A percentile compares a stretch with the other conserved stretches of the same genome.
Conservation (phyloP, 116 monocot species). For the Papilionanthe hybrid region DNA sequence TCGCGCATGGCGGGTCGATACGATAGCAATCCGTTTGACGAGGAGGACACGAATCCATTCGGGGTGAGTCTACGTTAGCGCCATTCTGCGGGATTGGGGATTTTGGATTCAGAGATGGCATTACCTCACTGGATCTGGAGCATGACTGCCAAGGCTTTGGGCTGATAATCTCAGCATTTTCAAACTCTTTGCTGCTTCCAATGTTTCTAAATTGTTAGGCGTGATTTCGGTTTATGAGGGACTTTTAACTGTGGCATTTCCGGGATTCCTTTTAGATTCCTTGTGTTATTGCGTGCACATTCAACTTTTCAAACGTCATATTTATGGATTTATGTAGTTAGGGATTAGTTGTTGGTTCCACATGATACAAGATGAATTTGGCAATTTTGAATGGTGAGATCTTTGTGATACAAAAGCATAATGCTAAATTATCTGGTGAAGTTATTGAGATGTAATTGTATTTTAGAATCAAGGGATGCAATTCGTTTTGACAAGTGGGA, state of each 20-base stretch:
- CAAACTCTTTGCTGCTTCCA: neutral
- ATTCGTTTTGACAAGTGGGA: neutral
- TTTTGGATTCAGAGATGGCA: neutral
- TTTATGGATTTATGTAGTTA: neutral
- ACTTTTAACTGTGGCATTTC: neutral
- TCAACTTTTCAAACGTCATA: neutral
- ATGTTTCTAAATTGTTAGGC: neutral
- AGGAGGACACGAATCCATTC: slow-evolving; percentile 86
- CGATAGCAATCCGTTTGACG: slow-evolving; percentile 78
- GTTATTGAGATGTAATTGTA: neutral
- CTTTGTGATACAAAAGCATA: neutral
- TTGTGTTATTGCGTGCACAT: neutral
- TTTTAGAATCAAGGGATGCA: neutral
- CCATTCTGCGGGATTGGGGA: neutral
- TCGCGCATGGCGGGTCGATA: slow-evolving; percentile 63
- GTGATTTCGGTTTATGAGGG: neutral
- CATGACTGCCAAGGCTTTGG: neutral
- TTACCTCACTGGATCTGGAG: neutral
- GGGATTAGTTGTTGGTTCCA: neutral
- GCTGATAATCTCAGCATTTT: neutral
- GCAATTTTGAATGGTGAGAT: neutral
- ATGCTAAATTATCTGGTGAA: neutral
- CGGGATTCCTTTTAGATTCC: neutral
- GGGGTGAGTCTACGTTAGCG: slow-evolving; percentile 35
- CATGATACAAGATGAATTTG: neutral